Evolutionary conservation across 2,329 filamentous ascomycete genomes (phyloP).

Genomic region (Xylariales sp.): DNA sequence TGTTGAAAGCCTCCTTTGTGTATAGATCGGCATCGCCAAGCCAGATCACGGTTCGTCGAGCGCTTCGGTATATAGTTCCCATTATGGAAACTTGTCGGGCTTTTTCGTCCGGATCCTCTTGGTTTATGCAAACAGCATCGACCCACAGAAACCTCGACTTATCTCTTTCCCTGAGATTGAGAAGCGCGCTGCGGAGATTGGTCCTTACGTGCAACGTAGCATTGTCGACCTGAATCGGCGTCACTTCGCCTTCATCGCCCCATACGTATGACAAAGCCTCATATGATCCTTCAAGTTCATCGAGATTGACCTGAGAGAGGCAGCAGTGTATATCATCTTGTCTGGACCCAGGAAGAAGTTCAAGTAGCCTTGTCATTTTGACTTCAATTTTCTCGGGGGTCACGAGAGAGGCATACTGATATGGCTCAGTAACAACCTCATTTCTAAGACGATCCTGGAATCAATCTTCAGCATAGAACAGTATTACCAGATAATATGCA

Average conservation of each 20-base stretch:
- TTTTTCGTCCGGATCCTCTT: not conserved
- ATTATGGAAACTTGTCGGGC: not conserved
- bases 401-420: not conserved
- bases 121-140: constrained; percentile 1
- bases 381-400: too few species aligned
- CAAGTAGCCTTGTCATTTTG: not conserved
- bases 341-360: not conserved
- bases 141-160: not conserved
- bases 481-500: too few species aligned
- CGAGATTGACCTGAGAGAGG: not conserved
- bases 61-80: not conserved
- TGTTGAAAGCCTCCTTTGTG: too few species aligned
- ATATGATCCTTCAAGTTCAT: not conserved
- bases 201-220: not conserved
- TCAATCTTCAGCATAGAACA: too few species aligned
- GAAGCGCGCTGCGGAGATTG: not conserved
- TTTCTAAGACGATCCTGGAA: constrained; percentile 1
- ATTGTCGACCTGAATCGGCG: not conserved
- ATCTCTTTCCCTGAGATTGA: not conserved
- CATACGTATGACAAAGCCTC: not conserved
- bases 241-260: not conserved
- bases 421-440: not conserved
- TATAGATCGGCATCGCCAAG: too few species aligned
- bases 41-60: not conserved
- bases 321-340: constrained; percentile 1